Evolutionary conservation across 805 yeast species (phyloP).

Genomic region (Monosporozyma siamensis): DNA sequence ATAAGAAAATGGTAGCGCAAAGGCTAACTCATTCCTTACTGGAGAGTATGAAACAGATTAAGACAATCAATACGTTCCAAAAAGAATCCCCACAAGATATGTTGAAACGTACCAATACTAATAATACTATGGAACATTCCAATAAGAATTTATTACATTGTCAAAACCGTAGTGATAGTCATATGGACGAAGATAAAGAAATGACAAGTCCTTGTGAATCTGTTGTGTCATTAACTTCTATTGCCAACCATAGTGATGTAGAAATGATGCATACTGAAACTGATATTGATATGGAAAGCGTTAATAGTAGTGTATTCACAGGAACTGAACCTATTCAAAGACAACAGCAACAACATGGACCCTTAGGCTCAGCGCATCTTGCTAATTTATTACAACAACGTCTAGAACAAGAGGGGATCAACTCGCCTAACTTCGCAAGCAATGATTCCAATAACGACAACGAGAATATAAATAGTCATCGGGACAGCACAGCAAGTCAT

Average conservation of each 20-base stretch:
- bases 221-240: conserved; percentile 8
- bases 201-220: conserved; percentile 8
- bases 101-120: no score
- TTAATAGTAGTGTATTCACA: conserved; percentile 21
- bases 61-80: neutral
- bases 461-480: neutral
- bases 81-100: no score
- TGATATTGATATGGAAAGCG: conserved; percentile 19
- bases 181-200: neutral
- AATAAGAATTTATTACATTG: neutral
- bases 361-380: neutral
- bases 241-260: conserved; percentile 15
- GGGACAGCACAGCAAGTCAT: neutral
- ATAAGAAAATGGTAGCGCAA: neutral
- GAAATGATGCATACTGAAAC: conserved; percentile 18
- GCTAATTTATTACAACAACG: neutral
- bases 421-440: neutral
- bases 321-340: conserved; percentile 8
- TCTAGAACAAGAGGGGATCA: neutral
- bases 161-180: neutral
- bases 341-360: neutral
- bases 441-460: neutral
- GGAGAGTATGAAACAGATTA: conserved; percentile 21
- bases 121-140: neutral
- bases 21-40: conserved; percentile 13